Evolutionary conservation across 2,329 filamentous ascomycete species (phyloP).

Genomic region (Fusarium tricinctum): DNA sequence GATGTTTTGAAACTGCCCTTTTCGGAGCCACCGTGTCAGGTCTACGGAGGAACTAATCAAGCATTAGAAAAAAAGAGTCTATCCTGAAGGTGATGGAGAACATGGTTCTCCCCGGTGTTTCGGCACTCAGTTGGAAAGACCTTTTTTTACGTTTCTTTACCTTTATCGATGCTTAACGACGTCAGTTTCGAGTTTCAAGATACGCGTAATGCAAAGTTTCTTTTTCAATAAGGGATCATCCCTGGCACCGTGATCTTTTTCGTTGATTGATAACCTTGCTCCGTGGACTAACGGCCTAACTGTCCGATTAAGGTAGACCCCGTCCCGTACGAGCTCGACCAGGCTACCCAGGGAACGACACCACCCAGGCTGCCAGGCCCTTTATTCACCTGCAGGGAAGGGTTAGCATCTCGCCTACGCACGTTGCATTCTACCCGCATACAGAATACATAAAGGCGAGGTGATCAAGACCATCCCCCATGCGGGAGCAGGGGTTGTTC

Average conservation of each 20-base stretch:
- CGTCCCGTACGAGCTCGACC: conserved; percentile 1
- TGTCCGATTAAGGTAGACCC: conserved; percentile 33
- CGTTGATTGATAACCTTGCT: neutral
- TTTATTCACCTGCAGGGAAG: conserved; percentile 5
- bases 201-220: neutral
- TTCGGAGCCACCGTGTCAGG: conserved; percentile 28
- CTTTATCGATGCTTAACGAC: neutral
- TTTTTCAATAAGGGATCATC: neutral
- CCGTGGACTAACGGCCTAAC: conserved; percentile 12
- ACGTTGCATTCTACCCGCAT: neutral
- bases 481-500: conserved; percentile 6
- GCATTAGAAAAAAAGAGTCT: neutral
- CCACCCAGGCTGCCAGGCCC: neutral
- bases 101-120: neutral
- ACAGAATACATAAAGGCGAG: neutral
- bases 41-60: conserved; percentile 9
- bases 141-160: neutral
- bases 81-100: neutral
- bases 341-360: too few species aligned
- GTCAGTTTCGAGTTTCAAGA: conserved; percentile 8
- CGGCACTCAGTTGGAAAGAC: conserved; percentile 2
- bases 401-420: conserved; percentile 4
- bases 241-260: neutral
- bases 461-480: neutral
- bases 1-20: conserved; percentile 34